Evolutionary conservation across 257 asterid genomes (phyloP), one percentile per base, ranked within the genome.

Genomic region (Verbena officinalis): DNA sequence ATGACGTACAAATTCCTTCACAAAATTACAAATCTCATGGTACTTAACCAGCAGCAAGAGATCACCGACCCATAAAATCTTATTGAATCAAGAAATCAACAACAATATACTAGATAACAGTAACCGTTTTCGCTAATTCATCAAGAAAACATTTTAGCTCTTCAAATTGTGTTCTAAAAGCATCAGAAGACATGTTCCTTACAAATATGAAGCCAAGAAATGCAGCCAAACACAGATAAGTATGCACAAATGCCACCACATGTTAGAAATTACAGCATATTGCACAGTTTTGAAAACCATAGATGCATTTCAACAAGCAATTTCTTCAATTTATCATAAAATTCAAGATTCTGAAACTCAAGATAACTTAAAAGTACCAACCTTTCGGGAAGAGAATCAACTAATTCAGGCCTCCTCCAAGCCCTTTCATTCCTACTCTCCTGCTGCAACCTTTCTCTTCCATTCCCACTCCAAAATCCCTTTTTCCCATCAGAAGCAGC

Each of bases 341-440:
- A n/a, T n/a, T 15, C 30, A 48, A 67, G 13, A 54, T 8, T 6
- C 13, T 24, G 43, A 23, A 7, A 60, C 7, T 34, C n/a, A 16
- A 10, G 6, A 42, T 12, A 11, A 22, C 19, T 40, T 11, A 10
- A 8, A 17, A 30, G 0, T 69, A 73, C 55, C 4, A 36, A 85
- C 93, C 89, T 78, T 19, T 59, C 52, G 21, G 86, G 73, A 46
- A 52, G 73, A 70, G 71, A 56, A 50, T 65, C 87, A 70, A 44
- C 70, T 2, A 27, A 15, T 55, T 59, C 84, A 1, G 80, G 82
- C 75, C 75, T 82, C 80, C 89, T 76, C 92, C 92, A 82, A 55
- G 76, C 39, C 69, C 67, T 70, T 69, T 74, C 92, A 9, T 59
- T 67, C 70, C 43, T 70, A 16, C 67, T 81, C 31, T 77, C 83